Evolutionary conservation across 352 stramenopile species (phyloP).

Genomic region (Pythium guiyangense): DNA sequence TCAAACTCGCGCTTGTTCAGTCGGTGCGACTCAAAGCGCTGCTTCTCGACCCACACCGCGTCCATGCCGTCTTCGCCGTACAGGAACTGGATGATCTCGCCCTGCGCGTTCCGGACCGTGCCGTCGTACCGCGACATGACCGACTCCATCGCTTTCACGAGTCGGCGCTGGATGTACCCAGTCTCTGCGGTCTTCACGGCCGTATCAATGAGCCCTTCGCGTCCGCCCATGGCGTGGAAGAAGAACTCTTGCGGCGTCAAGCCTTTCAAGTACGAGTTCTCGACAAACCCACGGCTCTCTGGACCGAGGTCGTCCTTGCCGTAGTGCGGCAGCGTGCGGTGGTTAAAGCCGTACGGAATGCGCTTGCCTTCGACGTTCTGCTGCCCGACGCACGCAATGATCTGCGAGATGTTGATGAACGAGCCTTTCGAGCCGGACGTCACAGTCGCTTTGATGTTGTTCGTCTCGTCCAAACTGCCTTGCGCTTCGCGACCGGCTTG

Average conservation of each 20-base stretch:
- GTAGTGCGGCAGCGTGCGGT: slow-evolving; percentile 95
- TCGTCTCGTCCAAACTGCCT: slow-evolving; percentile 92
- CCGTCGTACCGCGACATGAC: slow-evolving; percentile 99
- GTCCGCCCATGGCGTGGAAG: slow-evolving; percentile 99
- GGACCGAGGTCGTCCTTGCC: slow-evolving; percentile 96
- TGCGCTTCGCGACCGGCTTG: slow-evolving; percentile 80
- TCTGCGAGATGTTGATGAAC: slow-evolving; percentile 99
- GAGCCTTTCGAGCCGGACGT: slow-evolving; percentile 98
- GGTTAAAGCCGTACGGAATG: slow-evolving; percentile 95
- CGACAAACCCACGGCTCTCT: slow-evolving; percentile 98
- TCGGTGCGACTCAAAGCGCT: slow-evolving; percentile 89
- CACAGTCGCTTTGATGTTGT: slow-evolving; percentile 99
- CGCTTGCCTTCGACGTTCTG: slow-evolving; percentile 98
- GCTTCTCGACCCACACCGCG: slow-evolving; percentile 99
- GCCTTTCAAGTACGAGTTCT: slow-evolving; percentile 98
- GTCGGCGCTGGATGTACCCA: slow-evolving; percentile 98
- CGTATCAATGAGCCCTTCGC: slow-evolving; percentile 99
- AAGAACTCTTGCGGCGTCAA: slow-evolving; percentile 97
- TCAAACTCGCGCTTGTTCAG: slow-evolving; percentile 94
- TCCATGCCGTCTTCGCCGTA: slow-evolving; percentile 99
- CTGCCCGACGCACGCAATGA: slow-evolving; percentile 99
- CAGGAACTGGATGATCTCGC: slow-evolving; percentile 85
- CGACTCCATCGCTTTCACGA: slow-evolving; percentile 99
- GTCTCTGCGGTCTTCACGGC: slow-evolving; percentile 99
- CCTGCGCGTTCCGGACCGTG: slow-evolving; percentile 94